Percentiles rank a stretch among this genome's conserved stretches.
Conservation (phyloP, 2,329 filamentous ascomycete species). For the Fusarium napiforme region DNA sequence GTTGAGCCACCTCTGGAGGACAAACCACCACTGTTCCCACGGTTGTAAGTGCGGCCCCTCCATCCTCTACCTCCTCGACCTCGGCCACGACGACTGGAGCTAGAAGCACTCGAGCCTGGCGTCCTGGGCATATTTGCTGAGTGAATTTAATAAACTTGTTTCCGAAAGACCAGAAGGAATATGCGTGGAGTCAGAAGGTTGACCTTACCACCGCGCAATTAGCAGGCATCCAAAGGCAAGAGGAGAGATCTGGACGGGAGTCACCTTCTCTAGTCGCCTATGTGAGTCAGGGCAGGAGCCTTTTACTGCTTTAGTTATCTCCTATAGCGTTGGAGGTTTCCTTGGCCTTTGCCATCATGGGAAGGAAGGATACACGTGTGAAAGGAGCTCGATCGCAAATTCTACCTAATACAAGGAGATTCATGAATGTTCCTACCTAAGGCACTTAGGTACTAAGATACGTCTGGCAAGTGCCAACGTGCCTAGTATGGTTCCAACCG, state of each 20-base stretch:
- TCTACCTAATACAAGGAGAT: neutral
- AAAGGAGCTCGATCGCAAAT: neutral
- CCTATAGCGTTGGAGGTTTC: neutral
- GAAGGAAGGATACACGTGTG: neutral
- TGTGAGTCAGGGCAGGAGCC: neutral
- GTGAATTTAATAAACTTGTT: neutral
- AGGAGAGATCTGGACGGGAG: neutral
- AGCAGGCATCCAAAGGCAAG: neutral
- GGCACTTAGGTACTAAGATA: neutral
- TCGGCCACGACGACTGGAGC: conserved; percentile 15
- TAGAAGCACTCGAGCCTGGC: conserved; percentile 8
- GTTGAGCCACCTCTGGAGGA: conserved; percentile 14
- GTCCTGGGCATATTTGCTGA: conserved; percentile 22
- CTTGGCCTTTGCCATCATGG: neutral
- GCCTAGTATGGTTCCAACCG: neutral
- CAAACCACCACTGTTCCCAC: conserved; percentile 1
- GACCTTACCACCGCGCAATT: neutral
- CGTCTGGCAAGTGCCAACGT: neutral
- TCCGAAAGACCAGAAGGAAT: neutral
- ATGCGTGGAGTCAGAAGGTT: neutral
- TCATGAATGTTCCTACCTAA: neutral
- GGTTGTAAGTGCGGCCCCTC: neutral
- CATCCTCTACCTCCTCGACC: conserved; percentile 6
- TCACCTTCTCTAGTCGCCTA: neutral
- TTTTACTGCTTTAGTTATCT: neutral